A percentile compares a stretch with the other conserved stretches of the same genome.
phyloP scores from a whole-genome alignment of 2,329 filamentous ascomycete genomes.

The Cordyceps cicadae region DNA sequence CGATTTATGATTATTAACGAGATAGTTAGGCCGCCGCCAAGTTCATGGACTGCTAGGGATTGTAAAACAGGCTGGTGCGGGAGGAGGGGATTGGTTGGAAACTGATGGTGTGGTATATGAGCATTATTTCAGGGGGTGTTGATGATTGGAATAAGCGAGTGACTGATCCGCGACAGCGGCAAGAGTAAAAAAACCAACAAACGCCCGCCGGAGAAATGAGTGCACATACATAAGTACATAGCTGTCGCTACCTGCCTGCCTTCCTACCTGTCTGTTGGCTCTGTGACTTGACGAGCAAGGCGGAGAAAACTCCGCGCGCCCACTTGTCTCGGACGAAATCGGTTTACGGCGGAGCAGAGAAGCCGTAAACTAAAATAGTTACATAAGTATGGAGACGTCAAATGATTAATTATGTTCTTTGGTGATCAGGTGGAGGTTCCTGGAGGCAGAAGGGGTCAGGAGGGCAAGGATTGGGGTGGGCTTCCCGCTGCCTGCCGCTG shows the following conservation, averaged over 20 bases:
- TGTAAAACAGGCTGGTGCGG: background rate
- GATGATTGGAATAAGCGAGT: background rate
- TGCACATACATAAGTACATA: too few relatives aligned
- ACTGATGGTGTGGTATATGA: background rate
- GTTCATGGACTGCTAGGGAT: background rate
- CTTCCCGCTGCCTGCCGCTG: slow-evolving; percentile 3
- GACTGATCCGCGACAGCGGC: background rate
- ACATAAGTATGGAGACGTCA: background rate
- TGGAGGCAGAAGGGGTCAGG: background rate
- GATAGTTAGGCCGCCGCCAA: background rate
- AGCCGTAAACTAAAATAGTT: too few relatives aligned
- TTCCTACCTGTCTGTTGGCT: too few relatives aligned
- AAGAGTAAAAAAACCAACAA: background rate
- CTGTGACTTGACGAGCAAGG: too few relatives aligned
- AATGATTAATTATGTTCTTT: background rate
- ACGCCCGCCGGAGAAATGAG: too few relatives aligned
- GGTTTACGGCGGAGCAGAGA: background rate
- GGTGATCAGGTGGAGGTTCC: background rate
- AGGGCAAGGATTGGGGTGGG: background rate
- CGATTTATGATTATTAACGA: background rate
- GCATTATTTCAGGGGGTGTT: background rate
- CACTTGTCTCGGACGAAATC: background rate
- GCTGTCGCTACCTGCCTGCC: too few relatives aligned
- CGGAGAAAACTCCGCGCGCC: background rate
- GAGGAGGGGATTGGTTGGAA: background rate